These are phyloP conservation scores for Hemileia vastatrix DNA, from an alignment of 1,284 basidiomycete species.

Conservation along the genomic window DNA sequence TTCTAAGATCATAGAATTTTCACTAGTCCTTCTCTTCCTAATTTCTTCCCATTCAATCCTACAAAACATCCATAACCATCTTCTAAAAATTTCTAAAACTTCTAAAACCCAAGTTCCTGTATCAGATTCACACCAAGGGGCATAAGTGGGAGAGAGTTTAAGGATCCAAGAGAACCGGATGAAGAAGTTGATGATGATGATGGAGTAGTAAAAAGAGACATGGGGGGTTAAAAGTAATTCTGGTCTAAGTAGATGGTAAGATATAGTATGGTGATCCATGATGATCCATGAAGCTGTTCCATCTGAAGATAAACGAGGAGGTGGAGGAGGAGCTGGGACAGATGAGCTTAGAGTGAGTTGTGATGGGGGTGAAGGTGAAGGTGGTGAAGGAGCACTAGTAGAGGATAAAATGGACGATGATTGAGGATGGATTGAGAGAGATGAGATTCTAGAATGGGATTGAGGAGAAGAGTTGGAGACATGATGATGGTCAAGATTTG, in stretches of 20 bases:
- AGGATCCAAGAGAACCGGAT: conserved; percentile 91
- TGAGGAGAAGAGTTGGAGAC: no score
- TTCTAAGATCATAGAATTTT: no score
- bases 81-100: conserved; percentile 71
- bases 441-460: no score
- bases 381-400: conserved; percentile 11
- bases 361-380: conserved; percentile 23
- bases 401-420: no score
- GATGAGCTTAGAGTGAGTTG: conserved; percentile 32
- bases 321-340: conserved; percentile 34
- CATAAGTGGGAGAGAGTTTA: conserved; percentile 78
- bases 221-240: conserved; percentile 61
- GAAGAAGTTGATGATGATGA: conserved; percentile 72
- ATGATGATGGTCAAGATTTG: neutral
- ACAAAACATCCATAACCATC: conserved; percentile 96
- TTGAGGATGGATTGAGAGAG: no score
- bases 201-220: conserved; percentile 63
- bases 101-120: conserved; percentile 81
- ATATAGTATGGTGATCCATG: no score
- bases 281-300: no score
- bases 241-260: conserved; percentile 57
- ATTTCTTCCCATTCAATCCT: conserved; percentile 57
- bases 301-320: no score
- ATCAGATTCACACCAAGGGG: conserved; percentile 70
- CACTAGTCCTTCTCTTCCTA: no score